Percentiles rank a stretch among this genome's conserved stretches.
phyloP scores from a whole-genome alignment of 176 grass and related monocot genomes.

The Dactylis glomerata region DNA sequence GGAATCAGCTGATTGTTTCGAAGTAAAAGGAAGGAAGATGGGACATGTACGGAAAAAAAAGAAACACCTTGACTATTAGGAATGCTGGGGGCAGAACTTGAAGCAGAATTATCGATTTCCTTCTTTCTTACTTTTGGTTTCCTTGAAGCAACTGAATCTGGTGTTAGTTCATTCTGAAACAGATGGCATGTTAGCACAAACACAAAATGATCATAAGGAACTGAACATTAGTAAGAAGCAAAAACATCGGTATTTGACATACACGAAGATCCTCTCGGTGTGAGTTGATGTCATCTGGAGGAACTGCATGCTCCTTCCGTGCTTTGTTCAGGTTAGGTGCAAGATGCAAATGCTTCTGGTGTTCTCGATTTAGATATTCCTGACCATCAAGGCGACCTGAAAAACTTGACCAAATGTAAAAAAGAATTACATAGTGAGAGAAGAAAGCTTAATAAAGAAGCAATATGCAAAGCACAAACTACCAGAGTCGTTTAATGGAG shows the following conservation, averaged over 20 bases:
- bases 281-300: slow-evolving; percentile 42
- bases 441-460: slow-evolving; percentile 5
- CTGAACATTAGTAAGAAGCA: slow-evolving; percentile 26
- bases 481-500: neutral
- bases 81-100: slow-evolving; percentile 47
- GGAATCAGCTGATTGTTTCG: slow-evolving; percentile 12
- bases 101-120: slow-evolving; percentile 52
- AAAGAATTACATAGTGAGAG: slow-evolving; percentile 41
- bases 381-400: slow-evolving; percentile 65
- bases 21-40: slow-evolving; percentile 22
- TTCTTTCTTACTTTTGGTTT: slow-evolving; percentile 89
- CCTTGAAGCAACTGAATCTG: slow-evolving; percentile 62
- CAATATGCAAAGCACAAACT: neutral
- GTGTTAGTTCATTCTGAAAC: slow-evolving; percentile 56
- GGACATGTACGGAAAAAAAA: slow-evolving; percentile 6
- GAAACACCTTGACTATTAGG: slow-evolving; percentile 71
- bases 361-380: slow-evolving; percentile 52
- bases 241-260: slow-evolving; percentile 39
- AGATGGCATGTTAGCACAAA: slow-evolving; percentile 31
- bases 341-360: slow-evolving; percentile 45
- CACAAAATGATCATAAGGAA: slow-evolving; percentile 19
- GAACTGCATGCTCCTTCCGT: slow-evolving; percentile 47
- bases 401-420: slow-evolving; percentile 76
- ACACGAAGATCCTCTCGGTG: slow-evolving; percentile 55
- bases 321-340: slow-evolving; percentile 32